Evolutionary conservation across 768 basidiomycete species (phyloP).

Genomic region (Leccinellum albellum): DNA sequence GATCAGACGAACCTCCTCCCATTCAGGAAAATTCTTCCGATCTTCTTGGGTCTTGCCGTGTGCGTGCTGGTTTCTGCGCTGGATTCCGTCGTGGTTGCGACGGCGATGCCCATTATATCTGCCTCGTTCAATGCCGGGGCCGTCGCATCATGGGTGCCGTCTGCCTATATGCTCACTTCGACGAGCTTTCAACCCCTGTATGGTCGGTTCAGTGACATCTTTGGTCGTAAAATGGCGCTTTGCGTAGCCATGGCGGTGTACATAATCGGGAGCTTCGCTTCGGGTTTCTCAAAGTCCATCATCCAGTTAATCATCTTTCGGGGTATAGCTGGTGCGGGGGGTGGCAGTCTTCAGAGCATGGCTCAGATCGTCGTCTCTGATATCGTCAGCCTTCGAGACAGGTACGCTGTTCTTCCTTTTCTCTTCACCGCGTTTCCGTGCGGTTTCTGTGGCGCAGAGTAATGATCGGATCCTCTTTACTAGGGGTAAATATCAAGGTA

Average conservation of each 20-base stretch:
- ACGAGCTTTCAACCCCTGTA: conserved; percentile 40
- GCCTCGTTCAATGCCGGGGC: conserved; percentile 52
- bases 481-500: conserved; percentile 79
- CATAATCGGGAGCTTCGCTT: conserved; percentile 59
- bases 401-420: conserved; percentile 35
- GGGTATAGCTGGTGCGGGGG: conserved; percentile 65
- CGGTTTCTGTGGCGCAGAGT: not conserved
- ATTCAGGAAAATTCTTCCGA: conserved; percentile 55
- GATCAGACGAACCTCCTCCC: conserved; percentile 79
- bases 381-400: conserved; percentile 64
- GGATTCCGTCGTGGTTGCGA: conserved; percentile 72
- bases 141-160: conserved; percentile 62
- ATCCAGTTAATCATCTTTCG: conserved; percentile 67
- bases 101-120: conserved; percentile 70
- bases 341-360: conserved; percentile 68
- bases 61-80: conserved; percentile 61
- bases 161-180: conserved; percentile 65
- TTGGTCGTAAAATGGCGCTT: conserved; percentile 60
- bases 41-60: conserved; percentile 57
- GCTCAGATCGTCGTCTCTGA: conserved; percentile 71
- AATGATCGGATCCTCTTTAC: not conserved
- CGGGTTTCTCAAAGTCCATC: conserved; percentile 65
- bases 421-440: not conserved
- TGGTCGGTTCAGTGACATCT: conserved; percentile 64
- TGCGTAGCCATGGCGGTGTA: conserved; percentile 58